Base-by-base conservation (phyloP, 2,329 filamentous ascomycete species). In the Alternaria dauci region DNA sequence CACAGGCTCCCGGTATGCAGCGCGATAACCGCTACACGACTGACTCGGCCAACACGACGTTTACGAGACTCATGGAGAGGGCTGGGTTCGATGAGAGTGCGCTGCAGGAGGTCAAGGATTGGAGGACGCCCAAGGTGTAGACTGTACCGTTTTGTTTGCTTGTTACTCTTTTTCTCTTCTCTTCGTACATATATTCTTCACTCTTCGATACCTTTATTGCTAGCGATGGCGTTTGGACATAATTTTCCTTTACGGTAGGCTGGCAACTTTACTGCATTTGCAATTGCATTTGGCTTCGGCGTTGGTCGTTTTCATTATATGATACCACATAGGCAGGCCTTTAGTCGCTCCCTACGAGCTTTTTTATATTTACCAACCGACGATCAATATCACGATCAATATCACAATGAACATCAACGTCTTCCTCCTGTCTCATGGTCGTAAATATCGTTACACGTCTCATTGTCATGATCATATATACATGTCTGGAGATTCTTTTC, bases 61-160 rank as follows among this genome's bases (percentile, higher is more conserved):
- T 81, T 58, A 78, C 76, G 0, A 75, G 75, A 48, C 65, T 81
- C 47, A 81, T 81, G 79, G 78, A 79, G 68, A 68, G 77, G 39
- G 80, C 79, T 8, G 80, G 80, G 11, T 78, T 77, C 69, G 73
- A 78, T 48, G 70, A 76, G 55, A 64, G 74, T 12, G 66, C 61
- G 8, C 64, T 66, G 32, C 65, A 71, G 26, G 67, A 72, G 34
- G 72, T 77, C 2, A 68, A 75, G 62, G 66, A 72, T 26, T 76
- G 65, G 48, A 62, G 56, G 36, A 68, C 64, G 52, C 67, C 70
- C 9, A 54, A 54, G 12, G 36, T 41, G 26, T 62, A 48, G 28
- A n/a, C 18, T 44, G 47, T 25, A 20, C 8, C n/a, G 18, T 39
- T 52, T 38, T n/a, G 18, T 41, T 58, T 43, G 16, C 9, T 56